phyloP scores from a whole-genome alignment of 1,284 basidiomycete genomes.

The Sporisorium scitamineum region DNA sequence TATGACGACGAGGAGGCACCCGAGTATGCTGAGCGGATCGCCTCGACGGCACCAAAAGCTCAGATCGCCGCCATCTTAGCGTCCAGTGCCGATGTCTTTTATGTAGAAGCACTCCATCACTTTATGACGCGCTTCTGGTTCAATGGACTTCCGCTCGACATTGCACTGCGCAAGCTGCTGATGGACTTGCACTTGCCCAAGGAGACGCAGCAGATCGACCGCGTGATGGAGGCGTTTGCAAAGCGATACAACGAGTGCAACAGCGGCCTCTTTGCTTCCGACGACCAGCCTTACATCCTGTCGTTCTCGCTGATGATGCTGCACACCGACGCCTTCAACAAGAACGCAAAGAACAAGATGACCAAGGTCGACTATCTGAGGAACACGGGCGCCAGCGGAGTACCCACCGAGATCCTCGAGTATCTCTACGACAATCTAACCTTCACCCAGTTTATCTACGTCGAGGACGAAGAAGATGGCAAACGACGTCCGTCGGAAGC shows the following conservation, averaged over 20 bases:
- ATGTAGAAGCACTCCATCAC: slow-evolving; percentile 77
- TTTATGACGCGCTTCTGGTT: slow-evolving; percentile 88
- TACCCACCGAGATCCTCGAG: slow-evolving; percentile 86
- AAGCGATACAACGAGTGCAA: slow-evolving; percentile 86
- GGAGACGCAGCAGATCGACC: slow-evolving; percentile 98
- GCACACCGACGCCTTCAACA: slow-evolving; percentile 97
- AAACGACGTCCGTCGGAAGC: slow-evolving; percentile 42
- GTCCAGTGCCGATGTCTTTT: slow-evolving; percentile 78
- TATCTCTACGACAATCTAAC: slow-evolving; percentile 97
- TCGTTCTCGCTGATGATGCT: slow-evolving; percentile 99
- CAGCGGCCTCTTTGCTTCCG: slow-evolving; percentile 77
- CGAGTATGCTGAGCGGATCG: slow-evolving; percentile 52
- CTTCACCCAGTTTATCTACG: slow-evolving; percentile 91
- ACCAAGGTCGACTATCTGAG: slow-evolving; percentile 68
- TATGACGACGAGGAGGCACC: slow-evolving; percentile 52
- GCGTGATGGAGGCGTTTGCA: slow-evolving; percentile 95
- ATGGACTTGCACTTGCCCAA: slow-evolving; percentile 91
- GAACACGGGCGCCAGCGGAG: slow-evolving; percentile 76
- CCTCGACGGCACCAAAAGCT: slow-evolving; percentile 31
- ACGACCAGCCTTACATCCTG: slow-evolving; percentile 92
- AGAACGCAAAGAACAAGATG: slow-evolving; percentile 98
- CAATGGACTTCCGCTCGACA: slow-evolving; percentile 83
- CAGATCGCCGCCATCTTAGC: slow-evolving; percentile 61
- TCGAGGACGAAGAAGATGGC: slow-evolving; percentile 76
- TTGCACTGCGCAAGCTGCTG: slow-evolving; percentile 88